Conservation (phyloP, 2,329 filamentous ascomycete genomes). For the Paraphaeosphaeria sporulosa region DNA sequence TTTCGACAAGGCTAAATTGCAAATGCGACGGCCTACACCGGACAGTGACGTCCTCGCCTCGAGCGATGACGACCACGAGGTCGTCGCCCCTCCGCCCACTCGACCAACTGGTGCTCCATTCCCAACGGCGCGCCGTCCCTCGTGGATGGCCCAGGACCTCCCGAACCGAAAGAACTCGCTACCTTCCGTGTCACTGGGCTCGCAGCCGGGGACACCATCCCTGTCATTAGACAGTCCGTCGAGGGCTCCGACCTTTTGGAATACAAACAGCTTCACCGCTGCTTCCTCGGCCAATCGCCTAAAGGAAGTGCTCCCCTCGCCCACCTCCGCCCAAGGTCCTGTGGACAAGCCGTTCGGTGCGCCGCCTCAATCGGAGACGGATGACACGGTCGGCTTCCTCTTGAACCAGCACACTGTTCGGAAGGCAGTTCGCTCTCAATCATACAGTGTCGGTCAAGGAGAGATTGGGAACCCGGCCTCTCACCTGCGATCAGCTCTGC, state of each 20-base stretch:
- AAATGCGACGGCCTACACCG: conserved; percentile 81
- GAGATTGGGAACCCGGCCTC: conserved; percentile 62
- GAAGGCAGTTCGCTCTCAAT: conserved; percentile 94
- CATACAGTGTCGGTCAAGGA: conserved; percentile 92
- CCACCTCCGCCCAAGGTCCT: conserved; percentile 37
- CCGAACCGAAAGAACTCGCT: conserved; percentile 78
- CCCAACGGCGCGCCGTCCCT: conserved; percentile 39
- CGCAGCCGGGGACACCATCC: conserved; percentile 81
- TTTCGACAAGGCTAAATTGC: conserved; percentile 72
- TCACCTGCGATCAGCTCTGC: conserved; percentile 60
- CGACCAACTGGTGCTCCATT: conserved; percentile 25
- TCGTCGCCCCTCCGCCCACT: conserved; percentile 34
- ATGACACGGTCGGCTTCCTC: conserved; percentile 55
- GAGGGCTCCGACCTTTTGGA: conserved; percentile 51
- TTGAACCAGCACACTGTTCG: conserved; percentile 68
- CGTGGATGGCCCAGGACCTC: conserved; percentile 79
- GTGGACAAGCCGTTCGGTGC: conserved; percentile 35
- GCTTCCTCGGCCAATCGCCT: conserved; percentile 31
- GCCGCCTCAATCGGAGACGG: conserved; percentile 49
- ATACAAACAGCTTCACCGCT: conserved; percentile 46
- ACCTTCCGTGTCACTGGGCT: conserved; percentile 71
- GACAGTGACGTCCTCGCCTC: conserved; percentile 94
- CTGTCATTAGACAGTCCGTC: conserved; percentile 57
- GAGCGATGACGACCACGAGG: conserved; percentile 89
- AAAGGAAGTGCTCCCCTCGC: conserved; percentile 45